Conservation (phyloP, 129 eudicot genomes). For the Gnaphalium uliginosum region DNA sequence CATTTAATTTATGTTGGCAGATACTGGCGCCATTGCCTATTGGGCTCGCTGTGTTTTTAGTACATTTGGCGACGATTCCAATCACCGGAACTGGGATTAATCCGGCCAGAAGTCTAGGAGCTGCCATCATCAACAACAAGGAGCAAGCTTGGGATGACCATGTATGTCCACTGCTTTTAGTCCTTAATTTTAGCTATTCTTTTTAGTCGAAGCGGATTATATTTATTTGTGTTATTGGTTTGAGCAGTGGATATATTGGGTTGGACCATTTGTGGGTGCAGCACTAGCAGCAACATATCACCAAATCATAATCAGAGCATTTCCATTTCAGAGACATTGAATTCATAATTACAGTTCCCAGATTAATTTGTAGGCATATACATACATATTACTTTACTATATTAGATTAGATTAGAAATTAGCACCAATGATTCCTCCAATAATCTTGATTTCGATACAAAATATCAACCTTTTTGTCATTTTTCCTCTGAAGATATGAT, state of each 20-base stretch:
- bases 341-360: not conserved
- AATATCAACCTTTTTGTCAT: not conserved
- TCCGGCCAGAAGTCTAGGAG: constrained; percentile 81
- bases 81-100: constrained; percentile 68
- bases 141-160: constrained; percentile 70
- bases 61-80: constrained; percentile 36
- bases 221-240: not conserved
- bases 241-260: constrained; percentile 81
- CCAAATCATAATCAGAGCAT: constrained; percentile 61
- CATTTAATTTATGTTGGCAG: constrained; percentile 23
- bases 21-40: constrained; percentile 54
- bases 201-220: no score
- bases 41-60: constrained; percentile 35
- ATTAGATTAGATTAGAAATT: no score
- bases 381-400: no score
- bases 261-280: constrained; percentile 70
- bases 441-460: no score
- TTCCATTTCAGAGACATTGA: constrained; percentile 49
- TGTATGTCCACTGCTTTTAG: constrained; percentile 36
- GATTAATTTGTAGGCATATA: no score
- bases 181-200: no score
- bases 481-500: not conserved
- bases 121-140: constrained; percentile 72
- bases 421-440: no score
- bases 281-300: constrained; percentile 66